Evolutionary conservation across 495 filamentous ascomycete species (phyloP), one percentile per base, ranked within the genome.

Genomic region (Penicillium desertorum): DNA sequence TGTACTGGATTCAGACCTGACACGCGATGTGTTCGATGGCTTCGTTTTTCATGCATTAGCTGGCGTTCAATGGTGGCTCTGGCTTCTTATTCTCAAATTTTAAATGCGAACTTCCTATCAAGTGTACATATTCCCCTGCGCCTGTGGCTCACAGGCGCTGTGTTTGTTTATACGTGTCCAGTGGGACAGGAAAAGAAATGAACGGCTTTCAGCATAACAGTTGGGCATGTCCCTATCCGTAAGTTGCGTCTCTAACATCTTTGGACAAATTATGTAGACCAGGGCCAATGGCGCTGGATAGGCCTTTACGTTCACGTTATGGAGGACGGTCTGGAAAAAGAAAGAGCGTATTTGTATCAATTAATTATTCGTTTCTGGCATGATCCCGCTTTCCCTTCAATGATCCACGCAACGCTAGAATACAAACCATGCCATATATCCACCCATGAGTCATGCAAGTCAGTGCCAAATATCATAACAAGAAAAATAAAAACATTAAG

Each of bases 351-450:
- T 11, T 27, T 45, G 42, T 32, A 36, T 54, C 41, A 39, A 54
- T 54, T 45, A 54, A 54, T 45, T 34, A 44, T 45, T 54, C 27
- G 16, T 14, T 39, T 41, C 25, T 32, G 32, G 47, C 20, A 52
- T 45, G 49, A 46, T 5, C 41, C 32, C 29, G 32, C 14, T 20
- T 19, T 19, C 16, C 32, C 44, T n/a, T 29, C 44, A 32, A 48
- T 49, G 36, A 29, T 59, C 51, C 45, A 65, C 61, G 59, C 52
- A 59, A 57, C 69, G 68, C 71, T 72, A 70, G 57, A 64, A 43
- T 51, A 60, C 30, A 53, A 49, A 36, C 30, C 27, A 43, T 59
- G 51, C 32, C 56, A 54, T 42, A 62, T 59, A 23, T 54, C 56
- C 57, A 49, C 48, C 46, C 51, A 37, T 56, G 32, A 34, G 20